phyloP scores from a whole-genome alignment of 2,329 filamentous ascomycete species.

The Xylogone sp. region DNA sequence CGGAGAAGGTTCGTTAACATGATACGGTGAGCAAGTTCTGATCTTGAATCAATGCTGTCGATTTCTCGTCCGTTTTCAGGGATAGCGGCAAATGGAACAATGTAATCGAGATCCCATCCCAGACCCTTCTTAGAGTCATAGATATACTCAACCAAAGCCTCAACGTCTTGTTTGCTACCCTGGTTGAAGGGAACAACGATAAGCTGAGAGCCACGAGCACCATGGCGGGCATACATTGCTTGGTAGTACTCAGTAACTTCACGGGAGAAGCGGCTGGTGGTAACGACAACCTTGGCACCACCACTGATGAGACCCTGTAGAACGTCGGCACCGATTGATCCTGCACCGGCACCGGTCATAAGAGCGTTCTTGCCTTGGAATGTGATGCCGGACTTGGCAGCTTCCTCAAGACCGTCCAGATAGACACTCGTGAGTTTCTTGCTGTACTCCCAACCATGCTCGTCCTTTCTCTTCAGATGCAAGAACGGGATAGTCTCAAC shows the following conservation, averaged over 20 bases:
- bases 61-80: slow-evolving; percentile 98
- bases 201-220: slow-evolving; percentile 89
- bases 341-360: slow-evolving; percentile 97
- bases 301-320: slow-evolving; percentile 94
- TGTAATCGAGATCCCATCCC: slow-evolving; percentile 95
- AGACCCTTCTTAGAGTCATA: slow-evolving; percentile 95
- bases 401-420: slow-evolving; percentile 85
- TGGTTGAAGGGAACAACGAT: slow-evolving; percentile 99
- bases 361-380: slow-evolving; percentile 94
- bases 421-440: slow-evolving; percentile 96
- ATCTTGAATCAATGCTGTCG: slow-evolving; percentile 93
- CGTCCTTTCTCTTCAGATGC: slow-evolving; percentile 89
- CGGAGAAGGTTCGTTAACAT: slow-evolving; percentile 97
- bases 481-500: slow-evolving; percentile 97
- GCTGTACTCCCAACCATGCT: slow-evolving; percentile 98
- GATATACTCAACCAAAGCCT: slow-evolving; percentile 91
- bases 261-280: slow-evolving; percentile 92
- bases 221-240: slow-evolving; percentile 93
- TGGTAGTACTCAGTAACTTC: slow-evolving; percentile 99
- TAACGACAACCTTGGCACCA: slow-evolving; percentile 94
- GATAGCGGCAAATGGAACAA: slow-evolving; percentile 95
- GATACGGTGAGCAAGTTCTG: slow-evolving; percentile 95
- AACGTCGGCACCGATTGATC: slow-evolving; percentile 96
- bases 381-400: slow-evolving; percentile 80
- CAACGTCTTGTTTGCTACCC: slow-evolving; percentile 95